Evolutionary conservation across 2,329 filamentous ascomycete species (phyloP).

Genomic region (Grosmannia penicillata): DNA sequence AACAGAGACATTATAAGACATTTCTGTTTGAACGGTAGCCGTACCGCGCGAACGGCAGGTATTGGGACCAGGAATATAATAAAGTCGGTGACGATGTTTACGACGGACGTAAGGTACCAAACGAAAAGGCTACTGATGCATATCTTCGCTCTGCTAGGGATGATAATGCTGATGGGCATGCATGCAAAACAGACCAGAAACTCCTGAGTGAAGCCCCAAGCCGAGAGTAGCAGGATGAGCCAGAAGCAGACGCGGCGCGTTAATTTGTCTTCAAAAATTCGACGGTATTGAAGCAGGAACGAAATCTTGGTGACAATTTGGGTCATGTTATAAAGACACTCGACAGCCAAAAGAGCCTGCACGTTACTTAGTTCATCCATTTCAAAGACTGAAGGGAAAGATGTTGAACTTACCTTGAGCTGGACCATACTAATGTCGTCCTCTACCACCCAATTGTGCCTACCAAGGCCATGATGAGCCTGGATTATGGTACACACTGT

Average conservation of each 20-base stretch:
- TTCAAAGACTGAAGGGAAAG: no score
- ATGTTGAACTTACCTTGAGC: constrained; percentile 12
- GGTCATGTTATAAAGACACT: constrained; percentile 19
- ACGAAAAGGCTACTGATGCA: constrained; percentile 16
- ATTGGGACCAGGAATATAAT: constrained; percentile 78
- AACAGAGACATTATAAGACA: constrained; percentile 77
- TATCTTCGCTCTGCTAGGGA: constrained; percentile 7
- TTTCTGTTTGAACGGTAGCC: constrained; percentile 71
- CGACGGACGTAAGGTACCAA: constrained; percentile 20
- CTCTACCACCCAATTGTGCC: constrained; percentile 13
- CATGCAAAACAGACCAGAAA: constrained; percentile 17
- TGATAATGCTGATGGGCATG: constrained; percentile 14
- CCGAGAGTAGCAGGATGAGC: constrained; percentile 14
- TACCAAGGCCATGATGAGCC: constrained; percentile 14
- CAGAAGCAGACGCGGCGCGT: constrained; percentile 13
- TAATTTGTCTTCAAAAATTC: constrained; percentile 18
- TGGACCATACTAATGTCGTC: constrained; percentile 10
- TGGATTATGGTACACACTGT: constrained; percentile 12
- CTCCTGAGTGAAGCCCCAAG: constrained; percentile 16
- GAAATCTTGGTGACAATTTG: constrained; percentile 21
- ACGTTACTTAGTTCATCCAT: background rate
- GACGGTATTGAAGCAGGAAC: constrained; percentile 23
- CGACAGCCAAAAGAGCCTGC: constrained; percentile 18
- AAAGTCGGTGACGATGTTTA: constrained; percentile 85
- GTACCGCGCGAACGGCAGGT: constrained; percentile 74